phyloP scores from a whole-genome alignment of 192 early-diverging fungal species.

The Linderina pennispora region DNA sequence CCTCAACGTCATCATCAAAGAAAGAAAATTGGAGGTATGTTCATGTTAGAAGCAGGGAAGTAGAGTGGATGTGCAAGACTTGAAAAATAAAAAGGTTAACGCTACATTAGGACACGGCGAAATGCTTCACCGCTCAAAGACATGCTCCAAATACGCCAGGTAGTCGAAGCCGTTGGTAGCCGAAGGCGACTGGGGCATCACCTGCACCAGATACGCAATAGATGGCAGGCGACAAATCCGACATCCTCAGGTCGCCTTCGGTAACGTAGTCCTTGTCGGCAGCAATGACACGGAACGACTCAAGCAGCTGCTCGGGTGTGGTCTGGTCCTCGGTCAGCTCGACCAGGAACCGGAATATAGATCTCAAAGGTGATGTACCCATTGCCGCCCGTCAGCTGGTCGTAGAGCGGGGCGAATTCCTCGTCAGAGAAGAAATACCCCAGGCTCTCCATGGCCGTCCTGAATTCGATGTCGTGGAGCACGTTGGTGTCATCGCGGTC shows the following conservation, averaged over 20 bases:
- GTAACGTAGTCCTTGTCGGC: slow-evolving; percentile 84
- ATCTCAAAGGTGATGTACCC: slow-evolving; percentile 78
- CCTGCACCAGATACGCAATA: slow-evolving; percentile 66
- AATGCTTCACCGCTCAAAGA: slow-evolving; percentile 20
- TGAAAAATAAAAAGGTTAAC: too few species aligned
- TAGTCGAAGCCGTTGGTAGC: slow-evolving; percentile 73
- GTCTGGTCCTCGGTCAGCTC: slow-evolving; percentile 86
- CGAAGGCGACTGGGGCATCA: slow-evolving; percentile 57
- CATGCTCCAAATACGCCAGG: slow-evolving; percentile 54
- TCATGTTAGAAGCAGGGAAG: too few species aligned
- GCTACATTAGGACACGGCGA: background rate
- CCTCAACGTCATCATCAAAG: too few species aligned
- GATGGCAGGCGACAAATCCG: slow-evolving; percentile 67
- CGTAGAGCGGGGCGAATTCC: slow-evolving; percentile 65
- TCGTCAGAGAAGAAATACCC: slow-evolving; percentile 69
- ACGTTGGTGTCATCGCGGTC: slow-evolving; percentile 83
- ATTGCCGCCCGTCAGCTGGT: slow-evolving; percentile 52
- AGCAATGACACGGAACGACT: slow-evolving; percentile 83
- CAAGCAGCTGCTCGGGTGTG: slow-evolving; percentile 75
- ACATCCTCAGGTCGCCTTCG: slow-evolving; percentile 73
- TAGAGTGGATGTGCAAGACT: too few species aligned
- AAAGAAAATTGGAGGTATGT: too few species aligned
- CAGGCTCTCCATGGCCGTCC: slow-evolving; percentile 74
- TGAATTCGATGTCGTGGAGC: slow-evolving; percentile 74
- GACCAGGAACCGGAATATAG: slow-evolving; percentile 82